Evolutionary conservation across 805 yeast species (phyloP).

Genomic region (Saitoella complicata): DNA sequence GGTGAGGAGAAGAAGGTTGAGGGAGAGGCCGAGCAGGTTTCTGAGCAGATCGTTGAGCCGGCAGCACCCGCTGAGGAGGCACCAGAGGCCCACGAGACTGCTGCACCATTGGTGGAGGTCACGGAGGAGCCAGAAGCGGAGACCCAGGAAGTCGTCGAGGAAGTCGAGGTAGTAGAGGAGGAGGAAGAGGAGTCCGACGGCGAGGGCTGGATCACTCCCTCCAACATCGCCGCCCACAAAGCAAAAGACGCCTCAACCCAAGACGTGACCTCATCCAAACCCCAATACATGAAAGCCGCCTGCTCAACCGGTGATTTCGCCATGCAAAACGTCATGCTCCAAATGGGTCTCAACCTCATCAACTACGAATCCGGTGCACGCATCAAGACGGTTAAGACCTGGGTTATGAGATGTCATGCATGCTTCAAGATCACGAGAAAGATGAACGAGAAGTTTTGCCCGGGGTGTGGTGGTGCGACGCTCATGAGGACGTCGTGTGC

Average conservation of each 20-base stretch:
- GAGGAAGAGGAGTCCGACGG: conserved; percentile 65
- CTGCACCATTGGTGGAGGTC: neutral
- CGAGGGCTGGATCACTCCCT: conserved; percentile 85
- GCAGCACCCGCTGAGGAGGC: neutral
- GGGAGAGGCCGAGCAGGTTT: neutral
- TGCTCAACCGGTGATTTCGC: conserved; percentile 94
- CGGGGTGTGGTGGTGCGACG: conserved; percentile 89
- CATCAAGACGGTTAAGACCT: conserved; percentile 71
- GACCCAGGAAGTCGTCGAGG: conserved; percentile 9
- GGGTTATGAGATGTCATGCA: conserved; percentile 94
- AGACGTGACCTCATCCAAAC: conserved; percentile 16
- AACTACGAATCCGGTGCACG: conserved; percentile 70
- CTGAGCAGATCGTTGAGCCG: neutral
- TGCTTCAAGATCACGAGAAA: conserved; percentile 41
- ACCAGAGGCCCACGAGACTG: neutral
- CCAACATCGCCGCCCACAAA: conserved; percentile 54
- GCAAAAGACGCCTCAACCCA: conserved; percentile 33
- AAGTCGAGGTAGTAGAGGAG: conserved; percentile 7
- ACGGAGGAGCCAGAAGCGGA: neutral
- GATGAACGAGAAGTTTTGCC: conserved; percentile 56
- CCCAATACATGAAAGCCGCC: conserved; percentile 50
- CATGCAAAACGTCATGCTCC: conserved; percentile 86
- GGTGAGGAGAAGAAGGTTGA: neutral
- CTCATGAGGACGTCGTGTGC: conserved; percentile 37
- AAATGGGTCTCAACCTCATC: conserved; percentile 74